A percentile compares a stretch with the other conserved stretches of the same genome.
Evolutionary conservation across 768 basidiomycete species (phyloP).

Genomic region (Lactifluus hygrophoroides): DNA sequence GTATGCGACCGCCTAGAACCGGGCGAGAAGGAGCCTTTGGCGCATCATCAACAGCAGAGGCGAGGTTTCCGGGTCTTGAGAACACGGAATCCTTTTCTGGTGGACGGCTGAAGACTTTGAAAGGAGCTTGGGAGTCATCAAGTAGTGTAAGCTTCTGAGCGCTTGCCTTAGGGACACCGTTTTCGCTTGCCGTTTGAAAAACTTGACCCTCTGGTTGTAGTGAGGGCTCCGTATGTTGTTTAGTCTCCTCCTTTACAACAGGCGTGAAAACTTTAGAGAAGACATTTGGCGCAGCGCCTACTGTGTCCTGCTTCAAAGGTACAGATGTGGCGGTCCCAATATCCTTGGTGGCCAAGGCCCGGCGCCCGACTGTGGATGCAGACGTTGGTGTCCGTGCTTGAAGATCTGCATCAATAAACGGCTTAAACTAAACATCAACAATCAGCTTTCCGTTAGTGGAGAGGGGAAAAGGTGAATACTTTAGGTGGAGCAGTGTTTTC

Average conservation of each 20-base stretch:
- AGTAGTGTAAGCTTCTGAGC: slow-evolving; percentile 31
- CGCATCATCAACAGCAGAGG: slow-evolving; percentile 30
- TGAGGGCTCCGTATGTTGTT: slow-evolving; percentile 1
- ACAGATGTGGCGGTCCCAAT: slow-evolving; percentile 23
- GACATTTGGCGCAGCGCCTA: slow-evolving; percentile 30
- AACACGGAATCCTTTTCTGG: slow-evolving; percentile 32
- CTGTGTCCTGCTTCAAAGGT: slow-evolving; percentile 19
- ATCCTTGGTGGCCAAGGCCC: slow-evolving; percentile 47
- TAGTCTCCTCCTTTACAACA: slow-evolving; percentile 9
- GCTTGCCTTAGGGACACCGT: background rate
- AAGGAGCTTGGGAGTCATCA: slow-evolving; percentile 33
- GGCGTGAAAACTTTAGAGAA: slow-evolving; percentile 64
- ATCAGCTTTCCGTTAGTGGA: background rate
- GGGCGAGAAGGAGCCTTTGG: slow-evolving; percentile 5
- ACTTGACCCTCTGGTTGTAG: background rate
- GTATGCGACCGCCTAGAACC: slow-evolving; percentile 20
- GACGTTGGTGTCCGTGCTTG: slow-evolving; percentile 36
- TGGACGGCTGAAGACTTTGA: slow-evolving; percentile 67
- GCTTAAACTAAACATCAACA: slow-evolving; percentile 43
- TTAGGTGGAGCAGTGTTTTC: slow-evolving; percentile 32
- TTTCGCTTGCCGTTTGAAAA: background rate
- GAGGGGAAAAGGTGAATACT: slow-evolving; percentile 9
- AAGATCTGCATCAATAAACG: slow-evolving; percentile 49
- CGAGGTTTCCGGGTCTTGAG: slow-evolving; percentile 27
- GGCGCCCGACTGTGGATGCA: slow-evolving; percentile 28